Evolutionary conservation across 2,329 filamentous ascomycete species (phyloP), one percentile per base, ranked within the genome.

Genomic region (Claviceps sp.): DNA sequence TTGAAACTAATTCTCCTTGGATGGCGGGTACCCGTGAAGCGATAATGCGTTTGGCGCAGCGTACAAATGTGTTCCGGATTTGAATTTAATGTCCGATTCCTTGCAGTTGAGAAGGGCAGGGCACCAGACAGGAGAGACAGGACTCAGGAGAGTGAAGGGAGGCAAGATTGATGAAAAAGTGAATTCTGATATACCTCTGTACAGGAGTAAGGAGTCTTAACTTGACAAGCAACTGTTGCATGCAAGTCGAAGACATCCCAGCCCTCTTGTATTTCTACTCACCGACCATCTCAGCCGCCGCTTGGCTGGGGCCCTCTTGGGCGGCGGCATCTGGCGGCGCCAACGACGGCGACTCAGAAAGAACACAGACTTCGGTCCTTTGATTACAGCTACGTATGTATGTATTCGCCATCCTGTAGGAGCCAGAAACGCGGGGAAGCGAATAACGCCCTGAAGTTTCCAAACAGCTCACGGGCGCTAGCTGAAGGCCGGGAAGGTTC

Each of bases 221-320:
- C 26, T 30, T 37, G n/a, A 13, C 18, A 45, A 11, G 34, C 46
- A 38, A 47, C 45, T 48, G 37, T 47, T 44, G 22, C 41, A 50
- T 47, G 53, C 49, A 50, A 41, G 47, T 43, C 44, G 34, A 49
- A 55, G 50, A 44, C 48, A 41, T 52, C 53, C 55, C 53, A 52
- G 55, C 53, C 55, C 51, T 56, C 55, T 56, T 56, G 51, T 56
- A 56, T 54, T 50, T 34, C 30, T 44, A 41, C 45, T 48, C 45
- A 42, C 45, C 49, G 52, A 46, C 52, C 49, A 30, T 48, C 20
- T 44, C 51, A 54, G 30, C 42, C 37, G 50, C 45, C 48, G 41
- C 50, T 24, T 52, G 34, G 49, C 41, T 34, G 37, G 44, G 13
- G 41, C 40, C 38, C 38, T 41, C 38, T 40, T 16, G 16, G 16